phyloP scores from a whole-genome alignment of 1,139 yeast species.

The Zygosaccharomyces pseudobailii region DNA sequence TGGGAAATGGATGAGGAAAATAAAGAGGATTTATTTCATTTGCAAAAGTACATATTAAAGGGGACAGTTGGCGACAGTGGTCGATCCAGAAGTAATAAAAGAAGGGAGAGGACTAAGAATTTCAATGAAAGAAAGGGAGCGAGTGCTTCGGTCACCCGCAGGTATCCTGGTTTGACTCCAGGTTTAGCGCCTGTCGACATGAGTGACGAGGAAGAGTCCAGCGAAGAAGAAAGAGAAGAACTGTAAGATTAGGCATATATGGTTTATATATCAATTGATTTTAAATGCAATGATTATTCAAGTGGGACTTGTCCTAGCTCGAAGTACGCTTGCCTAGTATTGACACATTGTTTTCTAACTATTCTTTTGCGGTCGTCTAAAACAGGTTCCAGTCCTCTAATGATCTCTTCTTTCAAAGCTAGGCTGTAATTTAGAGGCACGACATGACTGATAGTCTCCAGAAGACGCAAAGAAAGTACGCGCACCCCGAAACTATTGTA shows the following conservation, averaged over 20 bases:
- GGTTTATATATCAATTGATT: not conserved
- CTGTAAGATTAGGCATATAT: not conserved
- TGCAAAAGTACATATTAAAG: constrained; percentile 41
- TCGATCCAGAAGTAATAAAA: constrained; percentile 25
- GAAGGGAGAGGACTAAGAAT: constrained; percentile 25
- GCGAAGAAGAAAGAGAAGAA: constrained; percentile 28
- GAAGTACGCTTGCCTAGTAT: constrained; percentile 70
- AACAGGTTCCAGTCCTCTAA: constrained; percentile 45
- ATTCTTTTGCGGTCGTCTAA: constrained; percentile 72
- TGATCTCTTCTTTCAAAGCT: constrained; percentile 49
- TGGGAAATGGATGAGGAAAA: constrained; percentile 46
- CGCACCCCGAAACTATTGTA: constrained; percentile 46
- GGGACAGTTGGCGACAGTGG: constrained; percentile 18
- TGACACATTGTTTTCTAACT: constrained; percentile 71
- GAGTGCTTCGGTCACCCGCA: constrained; percentile 22
- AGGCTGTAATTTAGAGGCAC: constrained; percentile 42
- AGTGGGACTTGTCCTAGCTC: constrained; percentile 42
- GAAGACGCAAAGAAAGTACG: constrained; percentile 50
- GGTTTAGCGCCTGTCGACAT: constrained; percentile 87
- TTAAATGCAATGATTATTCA: constrained; percentile 14
- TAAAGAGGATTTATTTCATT: constrained; percentile 42
- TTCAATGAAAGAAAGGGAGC: constrained; percentile 24
- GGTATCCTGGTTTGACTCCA: constrained; percentile 74
- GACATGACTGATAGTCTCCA: constrained; percentile 44
- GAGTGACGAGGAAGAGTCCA: constrained; percentile 41